Evolutionary conservation across 176 grass and related monocot species (phyloP), one percentile per base, ranked within the genome.

Genomic region (Areca catechu): DNA sequence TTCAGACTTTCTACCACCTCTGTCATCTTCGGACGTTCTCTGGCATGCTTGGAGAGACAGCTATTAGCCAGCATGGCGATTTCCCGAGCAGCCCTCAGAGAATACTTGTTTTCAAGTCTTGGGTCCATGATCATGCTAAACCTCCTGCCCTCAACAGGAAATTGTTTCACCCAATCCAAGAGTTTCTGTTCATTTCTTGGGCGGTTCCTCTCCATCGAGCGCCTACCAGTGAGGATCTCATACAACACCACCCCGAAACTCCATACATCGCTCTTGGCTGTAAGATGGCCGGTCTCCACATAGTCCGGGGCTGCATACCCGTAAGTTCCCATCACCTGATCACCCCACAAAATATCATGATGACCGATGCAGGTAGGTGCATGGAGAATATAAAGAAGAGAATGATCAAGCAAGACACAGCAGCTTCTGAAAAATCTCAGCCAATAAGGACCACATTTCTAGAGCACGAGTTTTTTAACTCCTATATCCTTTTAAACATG

Each of bases 221-320:
- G 74, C 50, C 78, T 79, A 16, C 71, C 86, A 0, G 86, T 70
- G 62, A 90, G 70, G 63, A 90, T 82, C 71, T 90, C 81, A 50
- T 90, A 90, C 19, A 82, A 60, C 25, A 85, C 86, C 22, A 90
- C 82, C 4, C 81, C 77, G 24, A 82, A 82, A 49, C 81, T 85
- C 86, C 82, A 85, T 0, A 85, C 82, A 24, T 90, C 86, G 63
- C 86, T 85, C 60, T 90, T 90, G 16, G 74, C 62, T 7, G 82
- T 85, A 25, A 85, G 82, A 71, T 82, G 86, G 16, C 82, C 82
- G 0, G 78, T 85, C 68, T 69, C 61, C 3, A 90, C 75, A 65
- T 89, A 85, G 74, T 82, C 82, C 1, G 86, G 86, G 16, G 78
- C 82, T 5, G 86, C 86, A 52, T 90, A 90, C 10, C 82, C 86